Base-by-base conservation (phyloP, 1,284 basidiomycete genomes). In the Ustilago sp. region DNA sequence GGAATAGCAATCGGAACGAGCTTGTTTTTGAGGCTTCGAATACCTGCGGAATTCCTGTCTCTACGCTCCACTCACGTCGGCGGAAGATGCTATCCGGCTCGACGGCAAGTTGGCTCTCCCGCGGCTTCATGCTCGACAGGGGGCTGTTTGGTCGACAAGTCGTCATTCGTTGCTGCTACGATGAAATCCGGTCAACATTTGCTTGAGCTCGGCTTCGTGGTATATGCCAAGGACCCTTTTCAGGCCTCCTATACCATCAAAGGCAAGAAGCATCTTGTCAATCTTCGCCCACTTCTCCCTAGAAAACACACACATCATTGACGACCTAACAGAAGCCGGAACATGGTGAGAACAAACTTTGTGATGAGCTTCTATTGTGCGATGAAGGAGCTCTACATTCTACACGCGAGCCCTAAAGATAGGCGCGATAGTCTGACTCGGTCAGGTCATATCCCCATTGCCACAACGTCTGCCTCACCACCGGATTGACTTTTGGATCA, bases 371-470 rank as follows among this genome's bases (percentile, higher is more conserved):
- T 28, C 23, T 19, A 19, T 19, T 45, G 43, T 19, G 8, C 2
- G 17, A 15, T 45, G 43, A 45, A 19, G 43, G 13, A 19, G 43
- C 15, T 9, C 5, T 45, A 7, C 15, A 45, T 19, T 45, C 43
- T 45, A 45, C n/a, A 45, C 43, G n/a, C 19, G 3, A 7, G 11
- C n/a, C 15, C 35, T 61, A 71, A 12, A 80, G 63, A 45, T 79
- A 81, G 2, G 66, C 77, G 15, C 62, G 19, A 35, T 82, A 86
- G 50, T 86, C 83, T 35, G 59, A 59, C 43, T 86, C 68, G 1
- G 76, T 84, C 36, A 86, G 64, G 58, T 82, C 80, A 55, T 85
- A 86, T 0, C 77, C 85, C 85, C 85, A 86, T 62, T 86, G 85
- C 72, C 82, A 85, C 48, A 84, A 75, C 53, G 73, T 80, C 71